Percentiles rank a stretch among this genome's conserved stretches.
Conservation (phyloP, 2,329 filamentous ascomycete species). For the Pestalotiopsis sp. region DNA sequence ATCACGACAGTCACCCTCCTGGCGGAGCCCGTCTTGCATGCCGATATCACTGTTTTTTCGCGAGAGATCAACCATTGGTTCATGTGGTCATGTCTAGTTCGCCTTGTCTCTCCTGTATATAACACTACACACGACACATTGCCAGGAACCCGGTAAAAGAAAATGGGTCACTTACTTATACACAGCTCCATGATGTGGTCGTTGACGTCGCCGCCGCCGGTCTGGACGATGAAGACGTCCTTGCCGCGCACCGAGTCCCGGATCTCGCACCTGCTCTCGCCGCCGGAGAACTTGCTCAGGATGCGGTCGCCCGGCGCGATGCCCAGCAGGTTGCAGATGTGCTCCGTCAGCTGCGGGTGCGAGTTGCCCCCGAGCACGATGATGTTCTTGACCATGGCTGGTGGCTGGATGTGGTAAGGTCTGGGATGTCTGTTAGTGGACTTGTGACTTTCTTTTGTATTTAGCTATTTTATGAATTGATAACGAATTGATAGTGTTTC, state of each 20-base stretch:
- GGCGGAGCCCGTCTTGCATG: conserved; percentile 92
- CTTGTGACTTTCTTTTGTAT: background rate
- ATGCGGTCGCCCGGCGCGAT: conserved; percentile 83
- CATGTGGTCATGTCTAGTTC: background rate
- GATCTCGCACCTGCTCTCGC: conserved; percentile 94
- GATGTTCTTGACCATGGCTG: conserved; percentile 87
- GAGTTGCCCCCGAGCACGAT: conserved; percentile 92
- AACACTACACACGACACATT: background rate
- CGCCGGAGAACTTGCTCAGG: conserved; percentile 89
- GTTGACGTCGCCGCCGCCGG: conserved; percentile 89
- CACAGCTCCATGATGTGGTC: conserved; percentile 95
- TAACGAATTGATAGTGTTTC: too few relatives aligned
- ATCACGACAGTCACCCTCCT: conserved; percentile 91
- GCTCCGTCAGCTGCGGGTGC: conserved; percentile 84
- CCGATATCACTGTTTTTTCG: conserved; percentile 70
- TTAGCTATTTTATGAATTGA: too few relatives aligned
- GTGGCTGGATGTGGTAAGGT: background rate
- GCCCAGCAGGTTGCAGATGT: conserved; percentile 85
- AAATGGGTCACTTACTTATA: conserved; percentile 57
- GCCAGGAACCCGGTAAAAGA: background rate
- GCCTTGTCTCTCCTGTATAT: background rate
- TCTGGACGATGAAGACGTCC: conserved; percentile 98
- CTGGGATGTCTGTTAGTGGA: background rate
- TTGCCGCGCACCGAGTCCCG: conserved; percentile 95
- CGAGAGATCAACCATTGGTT: background rate